Base-by-base conservation (phyloP, 345 rosid genomes). In the Hevea brasiliensis region DNA sequence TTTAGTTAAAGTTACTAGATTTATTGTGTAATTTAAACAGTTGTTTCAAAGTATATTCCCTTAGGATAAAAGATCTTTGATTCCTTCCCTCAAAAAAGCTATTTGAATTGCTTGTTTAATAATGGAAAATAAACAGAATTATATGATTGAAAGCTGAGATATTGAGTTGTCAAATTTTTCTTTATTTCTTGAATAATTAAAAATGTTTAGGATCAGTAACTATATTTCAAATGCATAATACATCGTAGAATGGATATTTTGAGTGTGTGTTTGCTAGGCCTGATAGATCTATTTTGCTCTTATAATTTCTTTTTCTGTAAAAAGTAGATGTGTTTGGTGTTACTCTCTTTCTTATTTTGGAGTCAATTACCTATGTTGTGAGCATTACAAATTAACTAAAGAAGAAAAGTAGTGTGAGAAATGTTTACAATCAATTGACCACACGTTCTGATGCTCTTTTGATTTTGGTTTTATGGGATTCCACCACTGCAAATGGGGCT, bases 401-500 rank as follows among this genome's bases (percentile, higher is more conserved):
- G 15, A 15, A 50, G 55, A 20, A 50, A 50, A 50, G 3, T 50
- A 50, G 18, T 50, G 55, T 20, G 14, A 27, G 63, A 20, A 59
- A 27, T 26, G n/a, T 20, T 13, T 27, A 13, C 8, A 26, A 59
- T n/a, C n/a, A n/a, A n/a, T n/a, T n/a, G n/a, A n/a, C n/a, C n/a
- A n/a, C n/a, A n/a, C n/a, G n/a, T n/a, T n/a, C n/a, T n/a, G n/a
- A n/a, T n/a, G n/a, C n/a, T 67, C 20, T 15, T 56, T 48, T 13
- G 14, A n/a, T 60, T 67, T 27, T 75, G 76, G 54, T 78, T 61
- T 51, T 76, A 51, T 87, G 91, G 97, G 99, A 23, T 95, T 95
- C 84, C 98, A 95, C 77, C 98, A 93, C 74, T 95, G 99, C 67
- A 84, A 97, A 77, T 95, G 99, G 99, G 99, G 98, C 61, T 95